These are phyloP conservation scores for Tetradesmus obliquus DNA, from an alignment of 139 green algal genomes.

Conservation along the genomic window DNA sequence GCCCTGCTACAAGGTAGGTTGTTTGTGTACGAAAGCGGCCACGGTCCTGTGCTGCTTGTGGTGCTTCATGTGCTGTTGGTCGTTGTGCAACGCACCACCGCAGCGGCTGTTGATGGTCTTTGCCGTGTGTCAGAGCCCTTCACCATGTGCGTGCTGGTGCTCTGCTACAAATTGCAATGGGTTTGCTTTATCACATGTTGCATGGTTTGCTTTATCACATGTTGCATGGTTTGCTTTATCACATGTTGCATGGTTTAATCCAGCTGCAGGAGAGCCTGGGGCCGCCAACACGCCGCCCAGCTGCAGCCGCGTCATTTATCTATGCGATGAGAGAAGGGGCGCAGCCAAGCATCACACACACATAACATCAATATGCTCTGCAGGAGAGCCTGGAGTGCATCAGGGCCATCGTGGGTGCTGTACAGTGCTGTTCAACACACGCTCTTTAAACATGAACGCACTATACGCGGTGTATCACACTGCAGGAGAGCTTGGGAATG, in stretches of 20 bases:
- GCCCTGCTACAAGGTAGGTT: conserved; percentile 61
- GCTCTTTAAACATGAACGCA: too few species aligned
- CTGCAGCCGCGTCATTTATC: background rate
- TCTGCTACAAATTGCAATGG: background rate
- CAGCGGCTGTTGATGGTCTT: background rate
- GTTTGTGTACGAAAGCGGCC: background rate
- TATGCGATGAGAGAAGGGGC: background rate
- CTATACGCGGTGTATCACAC: too few species aligned
- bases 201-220: background rate
- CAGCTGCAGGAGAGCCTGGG: too few species aligned
- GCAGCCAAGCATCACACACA: background rate
- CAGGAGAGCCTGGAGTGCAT: conserved; percentile 31
- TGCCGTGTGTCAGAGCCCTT: conserved; percentile 24
- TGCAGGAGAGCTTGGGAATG: too few species aligned
- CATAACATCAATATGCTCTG: background rate
- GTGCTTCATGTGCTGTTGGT: background rate
- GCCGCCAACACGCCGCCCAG: background rate
- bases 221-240: background rate
- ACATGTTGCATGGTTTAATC: background rate
- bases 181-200: background rate
- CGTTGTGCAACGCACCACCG: background rate
- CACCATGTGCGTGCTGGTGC: background rate
- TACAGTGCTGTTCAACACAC: too few species aligned
- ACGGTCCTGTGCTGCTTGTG: background rate
- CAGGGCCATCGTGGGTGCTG: background rate